phyloP scores from a whole-genome alignment of 2,329 filamentous ascomycete species.

The Fusarium sp. region DNA sequence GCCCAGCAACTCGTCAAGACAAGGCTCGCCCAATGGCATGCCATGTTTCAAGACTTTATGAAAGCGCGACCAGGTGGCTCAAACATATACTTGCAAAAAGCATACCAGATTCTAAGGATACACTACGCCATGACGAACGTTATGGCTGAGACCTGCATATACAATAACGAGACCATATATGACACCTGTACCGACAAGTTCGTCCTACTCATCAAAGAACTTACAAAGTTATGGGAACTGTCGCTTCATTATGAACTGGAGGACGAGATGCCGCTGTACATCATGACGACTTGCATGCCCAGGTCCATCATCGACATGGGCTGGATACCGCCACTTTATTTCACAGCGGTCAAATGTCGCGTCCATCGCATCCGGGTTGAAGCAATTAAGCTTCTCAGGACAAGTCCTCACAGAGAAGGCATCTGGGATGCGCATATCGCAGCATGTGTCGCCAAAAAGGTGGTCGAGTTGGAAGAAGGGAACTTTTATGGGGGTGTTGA shows the following conservation, averaged over 20 bases:
- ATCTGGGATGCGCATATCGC: conserved; percentile 53
- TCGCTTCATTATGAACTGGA: conserved; percentile 11
- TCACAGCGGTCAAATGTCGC: conserved; percentile 58
- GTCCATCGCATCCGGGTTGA: conserved; percentile 52
- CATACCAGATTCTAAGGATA: conserved; percentile 45
- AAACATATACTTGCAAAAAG: conserved; percentile 34
- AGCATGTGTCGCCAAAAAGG: conserved; percentile 47
- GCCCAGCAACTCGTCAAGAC: conserved; percentile 25
- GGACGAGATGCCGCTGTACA: conserved; percentile 2
- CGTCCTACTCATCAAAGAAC: conserved; percentile 44
- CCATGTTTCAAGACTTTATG: conserved; percentile 40
- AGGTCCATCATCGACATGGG: conserved; percentile 54
- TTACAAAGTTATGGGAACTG: conserved; percentile 17
- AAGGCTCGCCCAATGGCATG: conserved; percentile 34
- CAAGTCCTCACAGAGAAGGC: conserved; percentile 49
- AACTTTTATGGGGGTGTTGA: conserved; percentile 28
- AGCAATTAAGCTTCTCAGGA: conserved; percentile 48
- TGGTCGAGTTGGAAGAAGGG: conserved; percentile 53
- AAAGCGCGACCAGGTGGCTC: conserved; percentile 10
- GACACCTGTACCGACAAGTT: conserved; percentile 50
- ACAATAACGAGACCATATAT: conserved; percentile 48
- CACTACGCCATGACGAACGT: conserved; percentile 57
- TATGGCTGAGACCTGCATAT: conserved; percentile 51
- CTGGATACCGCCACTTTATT: conserved; percentile 58
- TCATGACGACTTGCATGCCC: conserved; percentile 43